A percentile compares a stretch with the other conserved stretches of the same genome.
Conservation (phyloP, 805 yeast species). For the Schwanniomyces pseudopolymorphus region DNA sequence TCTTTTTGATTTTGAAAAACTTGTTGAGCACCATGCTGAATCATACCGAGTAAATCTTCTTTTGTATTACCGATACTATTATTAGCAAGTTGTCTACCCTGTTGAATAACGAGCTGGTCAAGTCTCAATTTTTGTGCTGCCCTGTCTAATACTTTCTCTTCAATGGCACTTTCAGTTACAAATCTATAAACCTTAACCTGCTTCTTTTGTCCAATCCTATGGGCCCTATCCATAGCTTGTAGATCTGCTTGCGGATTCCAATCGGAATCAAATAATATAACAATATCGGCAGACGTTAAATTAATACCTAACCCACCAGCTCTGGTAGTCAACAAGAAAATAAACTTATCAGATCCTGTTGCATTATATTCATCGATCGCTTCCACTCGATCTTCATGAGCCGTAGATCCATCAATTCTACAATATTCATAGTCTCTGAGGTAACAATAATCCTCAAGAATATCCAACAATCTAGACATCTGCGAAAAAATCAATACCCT, state of each 20-base stretch:
- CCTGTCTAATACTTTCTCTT: constrained; percentile 91
- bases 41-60: constrained; percentile 91
- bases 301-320: constrained; percentile 98
- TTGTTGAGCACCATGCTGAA: constrained; percentile 92
- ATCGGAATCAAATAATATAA: constrained; percentile 85
- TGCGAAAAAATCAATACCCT: constrained; percentile 90
- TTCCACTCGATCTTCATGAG: constrained; percentile 87
- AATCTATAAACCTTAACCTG: constrained; percentile 91
- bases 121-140: constrained; percentile 92
- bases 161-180: constrained; percentile 94
- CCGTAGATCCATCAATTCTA: constrained; percentile 90
- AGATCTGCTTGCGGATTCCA: constrained; percentile 99
- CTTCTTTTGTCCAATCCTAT: constrained; percentile 94
- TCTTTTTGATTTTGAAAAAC: constrained; percentile 60
- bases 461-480: constrained; percentile 88
- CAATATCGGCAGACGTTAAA: constrained; percentile 88
- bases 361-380: constrained; percentile 91
- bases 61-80: constrained; percentile 56
- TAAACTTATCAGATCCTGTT: constrained; percentile 78
- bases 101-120: constrained; percentile 95
- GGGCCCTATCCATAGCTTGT: constrained; percentile 98
- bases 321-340: constrained; percentile 85
- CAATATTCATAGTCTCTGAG: constrained; percentile 83
- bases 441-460: constrained; percentile 87
- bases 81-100: constrained; percentile 62